phyloP scores from a whole-genome alignment of 805 yeast genomes.

The Ogataea saltuana region DNA sequence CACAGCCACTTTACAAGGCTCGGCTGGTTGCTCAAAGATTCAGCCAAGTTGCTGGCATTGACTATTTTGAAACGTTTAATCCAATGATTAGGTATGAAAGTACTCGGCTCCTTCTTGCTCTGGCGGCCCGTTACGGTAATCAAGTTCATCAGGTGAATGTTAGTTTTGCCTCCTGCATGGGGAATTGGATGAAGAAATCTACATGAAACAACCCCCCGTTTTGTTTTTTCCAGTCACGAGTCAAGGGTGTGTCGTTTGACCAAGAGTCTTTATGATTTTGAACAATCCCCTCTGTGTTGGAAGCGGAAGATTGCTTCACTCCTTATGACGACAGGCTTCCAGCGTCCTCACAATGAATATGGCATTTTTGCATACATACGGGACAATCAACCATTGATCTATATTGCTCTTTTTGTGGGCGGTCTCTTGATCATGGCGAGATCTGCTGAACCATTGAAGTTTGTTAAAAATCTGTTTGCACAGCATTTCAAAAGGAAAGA shows the following conservation, averaged over 20 bases:
- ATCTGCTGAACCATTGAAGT: not conserved
- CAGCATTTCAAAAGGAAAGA: slow-evolving; percentile 6
- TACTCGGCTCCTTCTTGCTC: not conserved
- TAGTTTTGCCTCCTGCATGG: slow-evolving; percentile 17
- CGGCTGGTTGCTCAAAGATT: no score
- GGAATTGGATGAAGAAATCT: not conserved
- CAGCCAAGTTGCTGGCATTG: slow-evolving; percentile 9
- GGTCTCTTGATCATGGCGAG: not conserved
- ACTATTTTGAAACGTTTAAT: slow-evolving; percentile 11
- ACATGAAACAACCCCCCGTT: not conserved
- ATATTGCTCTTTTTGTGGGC: not conserved
- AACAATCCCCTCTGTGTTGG: not conserved
- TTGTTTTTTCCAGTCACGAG: not conserved
- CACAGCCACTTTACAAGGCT: not conserved
- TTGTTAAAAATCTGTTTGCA: not conserved
- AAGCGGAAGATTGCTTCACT: not conserved
- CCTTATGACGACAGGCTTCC: not conserved
- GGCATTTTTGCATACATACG: not conserved
- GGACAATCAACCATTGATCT: not conserved
- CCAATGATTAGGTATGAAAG: slow-evolving; percentile 12
- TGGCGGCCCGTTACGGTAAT: not conserved
- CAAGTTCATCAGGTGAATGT: slow-evolving; percentile 21
- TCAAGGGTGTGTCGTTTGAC: not conserved
- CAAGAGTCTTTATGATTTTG: not conserved
- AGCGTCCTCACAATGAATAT: not conserved